phyloP scores from a whole-genome alignment of 169 alveolate genomes.

The Eimeria acervulina region DNA sequence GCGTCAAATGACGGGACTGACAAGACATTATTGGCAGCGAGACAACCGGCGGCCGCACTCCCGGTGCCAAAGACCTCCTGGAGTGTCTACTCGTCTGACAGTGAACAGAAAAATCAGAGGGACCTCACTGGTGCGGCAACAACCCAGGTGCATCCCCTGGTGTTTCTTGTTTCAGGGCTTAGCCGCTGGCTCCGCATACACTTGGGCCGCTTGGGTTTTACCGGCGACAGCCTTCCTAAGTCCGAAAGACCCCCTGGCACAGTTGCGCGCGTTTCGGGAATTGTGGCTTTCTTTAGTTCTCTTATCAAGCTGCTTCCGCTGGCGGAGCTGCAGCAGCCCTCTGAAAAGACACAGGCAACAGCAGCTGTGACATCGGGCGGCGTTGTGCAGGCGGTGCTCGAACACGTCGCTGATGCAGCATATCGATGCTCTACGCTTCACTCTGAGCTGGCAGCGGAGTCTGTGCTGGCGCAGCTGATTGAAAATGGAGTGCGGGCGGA shows the following conservation, averaged over 20 bases:
- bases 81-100: neutral
- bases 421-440: conserved; percentile 79
- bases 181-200: conserved; percentile 72
- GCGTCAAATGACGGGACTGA: conserved; percentile 12
- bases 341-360: neutral
- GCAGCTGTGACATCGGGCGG: neutral
- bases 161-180: conserved; percentile 59
- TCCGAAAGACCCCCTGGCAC: neutral
- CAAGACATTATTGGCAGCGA: neutral
- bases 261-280: conserved; percentile 68
- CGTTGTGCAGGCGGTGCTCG: conserved; percentile 12
- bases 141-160: conserved; percentile 54
- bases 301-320: conserved; percentile 71
- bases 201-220: conserved; percentile 71
- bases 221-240: conserved; percentile 21
- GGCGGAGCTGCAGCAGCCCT: neutral
- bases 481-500: neutral
- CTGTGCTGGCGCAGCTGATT: conserved; percentile 55
- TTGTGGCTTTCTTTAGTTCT: conserved; percentile 41
- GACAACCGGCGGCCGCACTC: neutral
- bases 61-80: neutral
- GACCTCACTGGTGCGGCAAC: neutral
- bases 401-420: conserved; percentile 57
- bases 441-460: conserved; percentile 38
- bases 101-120: neutral